Base-by-base conservation (phyloP, 2,329 filamentous ascomycete species). In the Cytospora leucostoma region DNA sequence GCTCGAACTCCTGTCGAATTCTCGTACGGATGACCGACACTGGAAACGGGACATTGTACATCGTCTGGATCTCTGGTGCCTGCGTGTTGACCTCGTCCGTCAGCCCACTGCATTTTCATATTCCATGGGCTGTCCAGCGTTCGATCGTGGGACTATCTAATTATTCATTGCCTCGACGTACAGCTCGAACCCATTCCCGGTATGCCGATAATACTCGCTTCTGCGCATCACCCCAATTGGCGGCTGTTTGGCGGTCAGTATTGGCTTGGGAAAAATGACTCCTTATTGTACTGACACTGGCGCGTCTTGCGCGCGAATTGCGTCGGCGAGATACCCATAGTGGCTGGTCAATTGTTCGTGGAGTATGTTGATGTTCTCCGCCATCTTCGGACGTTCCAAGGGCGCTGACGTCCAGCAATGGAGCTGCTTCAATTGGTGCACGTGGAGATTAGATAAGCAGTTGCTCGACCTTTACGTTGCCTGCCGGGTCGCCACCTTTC, bases 1-100 rank as follows among this genome's bases (percentile, higher is more conserved):
- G 87, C 83, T 99, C 95, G 76, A 97, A 99, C 76, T 99, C 93
- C 80, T 98, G 91, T 76, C 95, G 87, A 76, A 98, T 90, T 80
- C 96, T 94, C 65, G 94, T 96, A 71, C 95, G 91, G 75, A 99
- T 88, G 67, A 86, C 84, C 49, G 94, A 91, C 59, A 97, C 88
- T 59, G 94, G 93, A 74, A 96, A 86, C 75, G 91, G 92, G 73
- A 99, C 82, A 67, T 90, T 91, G 86, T 99, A 99, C 92, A 98
- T 97, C 67, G 88, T 90, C 78, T 98, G 95, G 74, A 99, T 94
- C 77, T 98, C 93, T 66, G 95, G 94, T 49, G 93, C 93, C 95
- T 99, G 75, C 37, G 7, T 40, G 10, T 13, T 53, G 52, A 60
- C 60, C 49, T 54, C 47, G 47, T 66, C 37, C 47, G 47, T 66